Evolutionary conservation across 225 moss, liverwort and hornwort genomes (phyloP).

Genomic region (Pseudoscleropodium purum): DNA sequence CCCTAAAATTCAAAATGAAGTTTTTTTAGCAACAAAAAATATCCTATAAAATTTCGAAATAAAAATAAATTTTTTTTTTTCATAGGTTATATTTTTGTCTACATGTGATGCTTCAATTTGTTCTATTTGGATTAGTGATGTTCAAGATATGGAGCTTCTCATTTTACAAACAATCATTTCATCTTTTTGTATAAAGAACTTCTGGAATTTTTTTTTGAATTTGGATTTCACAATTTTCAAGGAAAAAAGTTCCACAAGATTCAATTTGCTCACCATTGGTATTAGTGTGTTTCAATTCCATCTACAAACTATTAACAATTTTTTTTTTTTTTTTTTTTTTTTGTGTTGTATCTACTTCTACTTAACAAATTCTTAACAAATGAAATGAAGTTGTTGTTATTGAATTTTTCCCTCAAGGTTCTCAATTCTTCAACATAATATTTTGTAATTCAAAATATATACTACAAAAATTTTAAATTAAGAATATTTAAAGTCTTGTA

Average conservation of each 20-base stretch:
- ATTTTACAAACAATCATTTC: background rate
- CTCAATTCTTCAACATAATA: background rate
- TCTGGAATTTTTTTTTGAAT: no score
- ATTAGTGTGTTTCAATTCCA: background rate
- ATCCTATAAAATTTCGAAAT: background rate
- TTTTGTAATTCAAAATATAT: background rate
- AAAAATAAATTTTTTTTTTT: no score
- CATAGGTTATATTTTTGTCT: background rate
- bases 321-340: background rate
- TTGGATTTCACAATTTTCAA: no score
- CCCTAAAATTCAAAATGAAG: background rate
- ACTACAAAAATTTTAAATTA: background rate
- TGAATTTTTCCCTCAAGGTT: background rate
- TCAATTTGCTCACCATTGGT: background rate
- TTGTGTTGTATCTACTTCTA: background rate
- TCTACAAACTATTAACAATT: background rate
- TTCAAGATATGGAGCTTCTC: background rate
- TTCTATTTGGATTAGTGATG: background rate
- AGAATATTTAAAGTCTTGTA: background rate
- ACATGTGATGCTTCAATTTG: accelerated
- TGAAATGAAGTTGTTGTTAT: background rate
- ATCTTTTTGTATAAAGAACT: no score
- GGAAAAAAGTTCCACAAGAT: accelerated
- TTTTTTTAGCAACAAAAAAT: accelerated
- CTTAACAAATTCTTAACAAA: accelerated